Conservation (phyloP, 495 filamentous ascomycete species). For the Lophiotrema nucula region DNA sequence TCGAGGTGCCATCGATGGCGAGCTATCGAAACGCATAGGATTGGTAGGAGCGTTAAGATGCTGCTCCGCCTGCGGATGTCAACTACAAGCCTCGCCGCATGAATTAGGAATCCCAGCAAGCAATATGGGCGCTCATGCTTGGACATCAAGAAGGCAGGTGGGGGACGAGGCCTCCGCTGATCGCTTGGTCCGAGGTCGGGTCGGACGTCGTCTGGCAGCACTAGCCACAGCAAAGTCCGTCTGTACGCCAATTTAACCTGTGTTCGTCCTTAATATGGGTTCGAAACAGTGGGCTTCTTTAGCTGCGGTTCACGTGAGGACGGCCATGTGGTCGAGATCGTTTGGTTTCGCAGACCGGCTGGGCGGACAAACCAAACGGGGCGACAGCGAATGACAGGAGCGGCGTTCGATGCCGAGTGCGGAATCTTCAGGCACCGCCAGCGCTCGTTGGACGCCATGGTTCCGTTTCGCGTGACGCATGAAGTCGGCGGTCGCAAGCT, state of each 20-base stretch:
- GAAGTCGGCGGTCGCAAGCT: not conserved
- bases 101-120: too few species aligned
- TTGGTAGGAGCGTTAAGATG: not conserved
- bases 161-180: not conserved
- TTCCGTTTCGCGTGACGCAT: slow-evolving; percentile 10
- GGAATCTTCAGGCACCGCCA: not conserved
- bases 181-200: not conserved
- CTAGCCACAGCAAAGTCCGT: not conserved
- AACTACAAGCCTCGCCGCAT: too few species aligned
- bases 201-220: not conserved
- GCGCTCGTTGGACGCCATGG: slow-evolving; percentile 6
- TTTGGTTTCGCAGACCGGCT: slow-evolving; percentile 9
- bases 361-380: not conserved
- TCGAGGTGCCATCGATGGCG: not conserved
- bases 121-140: too few species aligned
- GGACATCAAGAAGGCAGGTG: too few species aligned
- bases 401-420: not conserved
- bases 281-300: slow-evolving; percentile 10
- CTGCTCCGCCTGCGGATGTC: not conserved
- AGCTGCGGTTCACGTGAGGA: not conserved
- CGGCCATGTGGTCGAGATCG: not conserved
- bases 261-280: slow-evolving; percentile 14
- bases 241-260: not conserved
- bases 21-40: not conserved
- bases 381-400: not conserved